phyloP scores from a whole-genome alignment of 148 eudicot genomes.

The Cornus florida region DNA sequence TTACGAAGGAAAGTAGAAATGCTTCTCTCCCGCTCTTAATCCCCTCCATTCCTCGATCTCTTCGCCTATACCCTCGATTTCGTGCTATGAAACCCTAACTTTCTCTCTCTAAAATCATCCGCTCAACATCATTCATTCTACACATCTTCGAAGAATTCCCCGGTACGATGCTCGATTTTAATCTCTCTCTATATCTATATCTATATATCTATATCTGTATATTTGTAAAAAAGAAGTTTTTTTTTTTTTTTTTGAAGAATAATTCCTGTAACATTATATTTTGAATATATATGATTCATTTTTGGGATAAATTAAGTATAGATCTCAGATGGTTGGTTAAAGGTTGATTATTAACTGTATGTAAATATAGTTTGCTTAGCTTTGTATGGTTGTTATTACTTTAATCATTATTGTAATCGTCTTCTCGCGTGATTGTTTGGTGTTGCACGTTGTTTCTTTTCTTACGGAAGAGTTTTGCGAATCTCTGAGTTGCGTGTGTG shows the following conservation, averaged over 20 bases:
- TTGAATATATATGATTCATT: background rate
- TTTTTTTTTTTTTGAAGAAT: background rate
- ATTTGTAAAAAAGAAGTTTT: background rate
- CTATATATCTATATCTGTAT: background rate
- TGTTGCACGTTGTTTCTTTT: slow-evolving; percentile 13
- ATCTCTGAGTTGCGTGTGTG: background rate
- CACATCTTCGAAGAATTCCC: background rate
- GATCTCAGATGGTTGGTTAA: slow-evolving; percentile 15
- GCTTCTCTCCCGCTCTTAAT: slow-evolving; percentile 11
- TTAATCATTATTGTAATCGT: slow-evolving; percentile 16
- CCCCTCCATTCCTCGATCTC: slow-evolving; percentile 5
- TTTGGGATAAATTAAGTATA: background rate
- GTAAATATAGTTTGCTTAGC: background rate
- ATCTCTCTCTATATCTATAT: background rate
- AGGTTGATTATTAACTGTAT: background rate
- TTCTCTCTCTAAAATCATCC: background rate
- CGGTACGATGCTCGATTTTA: slow-evolving; percentile 4
- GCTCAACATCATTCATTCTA: background rate
- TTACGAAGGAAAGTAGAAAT: background rate
- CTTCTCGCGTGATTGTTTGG: slow-evolving; percentile 16
- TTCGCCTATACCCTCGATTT: background rate
- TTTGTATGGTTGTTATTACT: slow-evolving; percentile 16
- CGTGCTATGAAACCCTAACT: slow-evolving; percentile 5
- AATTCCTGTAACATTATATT: background rate
- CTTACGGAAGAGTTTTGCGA: slow-evolving; percentile 4